Evolutionary conservation across 2,329 filamentous ascomycete species (phyloP), one percentile per base, ranked within the genome.

Genomic region (Iodosphaeria phyllophila): DNA sequence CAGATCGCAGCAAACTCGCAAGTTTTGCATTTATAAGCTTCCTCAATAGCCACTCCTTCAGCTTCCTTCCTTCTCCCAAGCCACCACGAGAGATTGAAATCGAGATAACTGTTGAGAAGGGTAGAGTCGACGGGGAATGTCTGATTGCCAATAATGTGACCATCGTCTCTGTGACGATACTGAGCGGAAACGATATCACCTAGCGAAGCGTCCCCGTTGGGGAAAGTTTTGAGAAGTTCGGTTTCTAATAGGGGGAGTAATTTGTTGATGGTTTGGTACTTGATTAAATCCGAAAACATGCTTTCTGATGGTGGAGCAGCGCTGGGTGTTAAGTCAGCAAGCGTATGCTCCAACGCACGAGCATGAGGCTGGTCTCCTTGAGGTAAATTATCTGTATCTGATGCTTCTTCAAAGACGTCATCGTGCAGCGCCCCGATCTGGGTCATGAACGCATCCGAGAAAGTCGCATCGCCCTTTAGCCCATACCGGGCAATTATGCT

Each of bases 1-100:
- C 86, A 95, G 2, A 56, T 59, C 3, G 79, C 72, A 0, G 62
- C 67, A 46, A 93, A 93, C 35, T 92, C 82, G 41, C 86, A 95
- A 13, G 61, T 68, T 12, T 69, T 56, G 44, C 86, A 95, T 46
- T 93, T 95, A 50, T 75, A 92, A 0, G 80, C 78, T 37, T 93
- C 84, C 39, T 84, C 74, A 5, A 91, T 62, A 5, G 67, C 60
- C 3, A 93, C 84, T 0, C 86, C 86, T 6, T 60, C 58, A 0
- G 83, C 69, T 24, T 63, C 51, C 10, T 84, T 56, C 37, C 75
- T 58, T n/a, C n/a, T n/a, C 1, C 84, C 86, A 16, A 65, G 68
- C 86, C 86, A 95, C 82, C 82, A 93, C n/a, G 59, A 46, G 64
- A 93, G 69, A 33, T 77, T 73, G 3, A 67, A 59, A 0, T 51